Base-by-base conservation (phyloP, 768 basidiomycete genomes). In the Gyrodon lividus region DNA sequence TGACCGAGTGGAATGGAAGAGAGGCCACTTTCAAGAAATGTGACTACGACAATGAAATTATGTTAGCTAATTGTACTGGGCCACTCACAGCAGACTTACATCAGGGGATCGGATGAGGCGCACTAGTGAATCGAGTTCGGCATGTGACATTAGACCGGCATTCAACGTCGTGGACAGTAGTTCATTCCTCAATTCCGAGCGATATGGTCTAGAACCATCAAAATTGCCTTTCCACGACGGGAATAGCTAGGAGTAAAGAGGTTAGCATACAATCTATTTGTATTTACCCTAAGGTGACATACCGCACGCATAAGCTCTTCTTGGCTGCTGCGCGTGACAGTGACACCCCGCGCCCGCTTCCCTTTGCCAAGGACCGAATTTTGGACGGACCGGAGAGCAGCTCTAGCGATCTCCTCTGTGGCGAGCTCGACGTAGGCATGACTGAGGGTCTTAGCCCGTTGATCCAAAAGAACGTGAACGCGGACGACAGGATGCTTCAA, bases 21-120 rank as follows among this genome's bases (percentile, higher is more conserved):
- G 81, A 84, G 3, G 89, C 85, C 23, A 87, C 87, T 72, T 93
- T 93, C 59, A 93, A 73, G 74, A 92, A 93, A 64, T 90, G 91
- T 16, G 88, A 85, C 88, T 92, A 58, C 2, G 17, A 52, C 33
- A 44, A 50, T 3, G 46, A 51, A 30, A 41, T 22, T 9, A 16
- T 26, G 44, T 66, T n/a, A 72, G 38, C 50, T 35, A 50, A 13
- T 7, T 24, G 31, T 22, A 14, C 6, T 42, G 9, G 41, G 24
- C 30, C 6, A 33, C 48, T 30, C 7, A n/a, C 55, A 43, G 42
- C 34, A 7, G 5, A 68, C 85, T 63, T 61, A 89, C 89, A 65
- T 90, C 87, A 1, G 88, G 89, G 24, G 85, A 83, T 54, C 82
- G 81, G 59, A 93, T 84, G 30, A 92, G 78, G 54, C 84, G 79